A percentile compares a stretch with the other conserved stretches of the same genome.
These are phyloP conservation scores for Durusdinium trenchii DNA, from an alignment of 73 alveolate species.

Conservation along the genomic window DNA sequence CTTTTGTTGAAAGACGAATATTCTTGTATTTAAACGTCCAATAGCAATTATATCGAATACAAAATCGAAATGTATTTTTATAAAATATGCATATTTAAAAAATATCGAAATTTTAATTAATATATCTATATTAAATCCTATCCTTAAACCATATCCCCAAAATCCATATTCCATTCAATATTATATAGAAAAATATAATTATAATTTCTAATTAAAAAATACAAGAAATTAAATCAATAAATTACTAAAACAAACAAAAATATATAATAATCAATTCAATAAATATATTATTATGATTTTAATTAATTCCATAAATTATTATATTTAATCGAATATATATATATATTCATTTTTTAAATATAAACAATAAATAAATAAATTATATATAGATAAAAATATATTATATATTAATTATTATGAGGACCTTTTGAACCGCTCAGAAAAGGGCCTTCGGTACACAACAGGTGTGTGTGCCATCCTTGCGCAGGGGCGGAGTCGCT, in stretches of 20 bases:
- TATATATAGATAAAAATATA: neutral
- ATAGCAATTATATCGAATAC: neutral
- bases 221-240: neutral
- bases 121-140: neutral
- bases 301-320: neutral
- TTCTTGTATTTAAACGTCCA: neutral
- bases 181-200: neutral
- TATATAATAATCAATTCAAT: neutral
- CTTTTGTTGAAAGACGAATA: neutral
- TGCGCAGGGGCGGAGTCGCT: neutral
- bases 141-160: neutral
- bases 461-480: neutral
- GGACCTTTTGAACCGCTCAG: neutral
- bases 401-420: neutral
- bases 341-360: neutral
- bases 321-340: neutral
- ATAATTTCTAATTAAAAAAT: neutral
- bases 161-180: neutral
- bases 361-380: neutral
- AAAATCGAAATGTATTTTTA: neutral
- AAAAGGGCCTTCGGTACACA: neutral
- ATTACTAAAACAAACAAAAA: neutral
- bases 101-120: neutral
- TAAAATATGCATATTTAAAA: neutral
- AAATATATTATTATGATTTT: neutral